Evolutionary conservation across 1,284 basidiomycete genomes (phyloP).

Genomic region (Trichosporon sp.): DNA sequence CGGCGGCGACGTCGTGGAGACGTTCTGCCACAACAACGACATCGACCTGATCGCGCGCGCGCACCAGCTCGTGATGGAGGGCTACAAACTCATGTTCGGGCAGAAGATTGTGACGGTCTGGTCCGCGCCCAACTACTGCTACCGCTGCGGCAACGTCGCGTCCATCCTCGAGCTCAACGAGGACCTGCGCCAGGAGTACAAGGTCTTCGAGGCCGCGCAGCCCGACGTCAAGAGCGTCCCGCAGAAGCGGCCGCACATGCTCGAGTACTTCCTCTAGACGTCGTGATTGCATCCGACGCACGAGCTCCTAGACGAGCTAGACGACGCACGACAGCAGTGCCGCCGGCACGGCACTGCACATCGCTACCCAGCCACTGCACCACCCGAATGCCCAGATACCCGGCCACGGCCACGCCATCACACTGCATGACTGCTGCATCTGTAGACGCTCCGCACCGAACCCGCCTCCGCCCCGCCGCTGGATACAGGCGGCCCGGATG

Average conservation of each 20-base stretch:
- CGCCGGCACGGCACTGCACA: not conserved
- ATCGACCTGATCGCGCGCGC: conserved; percentile 94
- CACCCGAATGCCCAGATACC: not conserved
- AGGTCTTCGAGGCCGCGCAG: conserved; percentile 56
- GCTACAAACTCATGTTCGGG: conserved; percentile 98
- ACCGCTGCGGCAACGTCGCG: conserved; percentile 90
- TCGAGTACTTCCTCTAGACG: conserved; percentile 47
- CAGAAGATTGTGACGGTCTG: conserved; percentile 94
- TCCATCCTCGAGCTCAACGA: conserved; percentile 90
- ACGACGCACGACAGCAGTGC: not conserved
- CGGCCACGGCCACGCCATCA: not conserved
- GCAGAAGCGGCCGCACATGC: conserved; percentile 67
- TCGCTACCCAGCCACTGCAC: not conserved
- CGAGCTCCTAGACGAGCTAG: not conserved
- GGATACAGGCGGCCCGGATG: not conserved
- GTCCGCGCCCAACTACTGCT: conserved; percentile 98
- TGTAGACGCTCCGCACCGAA: conserved; percentile 2
- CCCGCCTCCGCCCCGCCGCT: not conserved
- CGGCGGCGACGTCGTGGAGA: conserved; percentile 83
- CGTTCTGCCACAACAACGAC: conserved; percentile 83
- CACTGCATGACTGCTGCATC: conserved; percentile 9
- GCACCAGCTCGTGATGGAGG: conserved; percentile 98
- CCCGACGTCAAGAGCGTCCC: conserved; percentile 82
- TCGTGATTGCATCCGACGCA: too few species aligned
- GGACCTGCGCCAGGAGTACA: conserved; percentile 84